phyloP scores from a whole-genome alignment of 1,139 yeast genomes.

The Suhomyces chickasaworum region DNA sequence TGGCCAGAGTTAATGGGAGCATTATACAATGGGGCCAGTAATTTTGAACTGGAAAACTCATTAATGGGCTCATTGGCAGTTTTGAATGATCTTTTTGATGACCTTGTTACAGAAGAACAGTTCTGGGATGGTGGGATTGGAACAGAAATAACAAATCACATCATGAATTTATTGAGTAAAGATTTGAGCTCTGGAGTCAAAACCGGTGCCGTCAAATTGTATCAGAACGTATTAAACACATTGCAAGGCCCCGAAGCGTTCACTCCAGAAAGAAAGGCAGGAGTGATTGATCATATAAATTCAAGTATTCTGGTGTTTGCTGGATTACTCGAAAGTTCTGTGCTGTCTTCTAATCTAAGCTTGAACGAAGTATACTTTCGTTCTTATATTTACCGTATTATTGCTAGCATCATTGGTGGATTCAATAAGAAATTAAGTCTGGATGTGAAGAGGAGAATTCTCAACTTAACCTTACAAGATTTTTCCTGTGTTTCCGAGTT shows the following conservation, averaged over 20 bases:
- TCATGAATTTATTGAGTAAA: conserved; percentile 43
- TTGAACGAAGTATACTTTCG: conserved; percentile 26
- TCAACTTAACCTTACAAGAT: conserved; percentile 25
- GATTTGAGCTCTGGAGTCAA: conserved; percentile 42
- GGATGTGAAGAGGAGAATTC: conserved; percentile 22
- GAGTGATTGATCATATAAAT: conserved; percentile 32
- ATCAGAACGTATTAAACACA: conserved; percentile 54
- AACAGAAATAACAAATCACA: conserved; percentile 48
- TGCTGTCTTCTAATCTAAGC: conserved; percentile 4
- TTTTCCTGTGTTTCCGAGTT: conserved; percentile 16
- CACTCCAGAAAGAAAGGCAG: conserved; percentile 32
- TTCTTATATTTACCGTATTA: conserved; percentile 32
- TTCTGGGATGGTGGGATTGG: conserved; percentile 79
- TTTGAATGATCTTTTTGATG: conserved; percentile 80
- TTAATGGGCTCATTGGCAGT: conserved; percentile 70
- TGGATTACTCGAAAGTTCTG: conserved; percentile 12
- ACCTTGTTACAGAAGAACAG: conserved; percentile 81
- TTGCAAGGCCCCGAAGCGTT: conserved; percentile 57
- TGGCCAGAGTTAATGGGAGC: conserved; percentile 75
- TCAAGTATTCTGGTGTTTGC: conserved; percentile 24
- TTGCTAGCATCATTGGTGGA: conserved; percentile 32
- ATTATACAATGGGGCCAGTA: conserved; percentile 45
- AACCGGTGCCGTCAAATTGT: conserved; percentile 51
- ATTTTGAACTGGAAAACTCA: conserved; percentile 32
- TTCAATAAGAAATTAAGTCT: conserved; percentile 34